Base-by-base conservation (phyloP, 306 rosid species). In the Cucurbita ficifolia region DNA sequence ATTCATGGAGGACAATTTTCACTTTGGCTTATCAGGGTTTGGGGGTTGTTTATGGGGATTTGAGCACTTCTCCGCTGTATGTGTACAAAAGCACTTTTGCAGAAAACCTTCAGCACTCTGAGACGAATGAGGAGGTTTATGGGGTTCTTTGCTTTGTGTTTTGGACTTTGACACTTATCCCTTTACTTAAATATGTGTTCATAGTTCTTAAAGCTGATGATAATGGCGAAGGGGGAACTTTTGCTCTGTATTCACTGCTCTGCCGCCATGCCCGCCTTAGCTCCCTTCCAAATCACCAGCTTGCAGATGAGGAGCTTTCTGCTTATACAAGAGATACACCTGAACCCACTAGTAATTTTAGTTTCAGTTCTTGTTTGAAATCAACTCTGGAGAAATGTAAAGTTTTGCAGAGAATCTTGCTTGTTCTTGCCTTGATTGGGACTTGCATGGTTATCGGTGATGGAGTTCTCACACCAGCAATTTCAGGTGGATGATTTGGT, bases 401-500 rank as follows among this genome's bases (percentile, higher is more conserved):
- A 76, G 86, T 86, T 56, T 72, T 94, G 81, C 94, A 94, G 68
- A 94, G 79, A 71, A 81, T 90, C 9, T 75, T 94, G 78, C 98
- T 94, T 83, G 82, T 94, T 84, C 82, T 94, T 57, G 89, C 98
- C 50, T 84, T 94, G 86, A 88, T 94, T 52, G 98, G 98, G 67
- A 87, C 98, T 79, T 90, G 97, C 81, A 94, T 94, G 98, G 98
- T 94, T 62, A 90, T 94, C 74, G 98, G 98, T 10, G 98, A 94
- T 78, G 99, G 97, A 42, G 99, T 94, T 22, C 99, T 94, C 74
- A 87, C 99, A 56, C 99, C 99, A 17, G 96, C 99, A 75, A 82
- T 94, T 78, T 94, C 99, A 80, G 99, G 99, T 39, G 70, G 16
- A 5, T 63, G 59, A 50, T 64, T 40, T 42, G 9, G 35, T 21